These are phyloP conservation scores for Kwoniella dejecticola DNA, from an alignment of 768 basidiomycete species.

Conservation along the genomic window DNA sequence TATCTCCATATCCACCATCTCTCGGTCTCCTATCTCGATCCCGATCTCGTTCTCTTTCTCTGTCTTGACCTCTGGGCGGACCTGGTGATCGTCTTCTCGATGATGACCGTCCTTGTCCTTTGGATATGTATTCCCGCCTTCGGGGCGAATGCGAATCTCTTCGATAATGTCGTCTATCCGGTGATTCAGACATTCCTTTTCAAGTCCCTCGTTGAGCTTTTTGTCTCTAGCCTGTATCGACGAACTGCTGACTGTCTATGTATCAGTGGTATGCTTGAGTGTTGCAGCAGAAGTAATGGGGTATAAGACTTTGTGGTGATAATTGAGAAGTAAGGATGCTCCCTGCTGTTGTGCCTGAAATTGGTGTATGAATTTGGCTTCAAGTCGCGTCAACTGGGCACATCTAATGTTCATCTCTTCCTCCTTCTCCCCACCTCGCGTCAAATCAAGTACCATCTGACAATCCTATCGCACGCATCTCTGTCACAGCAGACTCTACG, in stretches of 20 bases:
- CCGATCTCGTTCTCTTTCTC: slow-evolving; percentile 16
- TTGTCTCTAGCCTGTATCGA: too few species aligned
- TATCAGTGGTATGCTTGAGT: too few species aligned
- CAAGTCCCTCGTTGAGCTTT: too few species aligned
- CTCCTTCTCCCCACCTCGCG: not conserved
- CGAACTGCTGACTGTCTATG: not conserved
- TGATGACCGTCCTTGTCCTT: slow-evolving; percentile 37
- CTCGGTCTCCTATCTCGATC: slow-evolving; percentile 21
- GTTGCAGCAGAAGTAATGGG: too few species aligned
- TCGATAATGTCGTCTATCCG: slow-evolving; percentile 21
- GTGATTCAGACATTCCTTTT: slow-evolving; percentile 17
- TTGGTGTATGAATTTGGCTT: too few species aligned
- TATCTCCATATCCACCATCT: slow-evolving; percentile 46
- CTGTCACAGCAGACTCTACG: too few species aligned
- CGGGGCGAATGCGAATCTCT: slow-evolving; percentile 35
- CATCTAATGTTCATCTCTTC: not conserved
- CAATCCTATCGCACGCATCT: too few species aligned
- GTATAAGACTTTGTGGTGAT: too few species aligned
- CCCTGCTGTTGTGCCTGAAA: not conserved
- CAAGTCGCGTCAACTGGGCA: too few species aligned
- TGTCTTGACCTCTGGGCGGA: slow-evolving; percentile 5
- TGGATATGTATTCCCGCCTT: slow-evolving; percentile 25
- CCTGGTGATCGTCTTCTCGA: slow-evolving; percentile 30
- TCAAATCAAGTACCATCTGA: too few species aligned
- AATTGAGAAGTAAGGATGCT: too few species aligned